These are phyloP conservation scores for Skeletonema menzelii DNA, from an alignment of 108 stramenopile genomes.

Conservation along the genomic window DNA sequence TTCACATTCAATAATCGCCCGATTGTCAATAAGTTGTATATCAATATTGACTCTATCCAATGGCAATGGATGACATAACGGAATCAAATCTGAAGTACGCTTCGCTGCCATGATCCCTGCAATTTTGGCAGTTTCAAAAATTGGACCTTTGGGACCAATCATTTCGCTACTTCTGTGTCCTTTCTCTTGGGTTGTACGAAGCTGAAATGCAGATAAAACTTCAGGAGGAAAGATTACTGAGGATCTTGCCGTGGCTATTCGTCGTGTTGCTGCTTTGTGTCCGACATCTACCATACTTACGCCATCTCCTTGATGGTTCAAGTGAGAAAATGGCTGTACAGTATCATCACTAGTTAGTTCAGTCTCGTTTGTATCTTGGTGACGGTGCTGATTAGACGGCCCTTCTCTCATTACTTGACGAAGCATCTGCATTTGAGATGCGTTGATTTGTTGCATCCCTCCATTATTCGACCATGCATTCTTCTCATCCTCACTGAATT, in stretches of 20 bases:
- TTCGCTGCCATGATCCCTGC: constrained; percentile 91
- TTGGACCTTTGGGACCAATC: constrained; percentile 85
- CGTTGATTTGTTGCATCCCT: constrained; percentile 2
- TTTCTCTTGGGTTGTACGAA: constrained; percentile 50
- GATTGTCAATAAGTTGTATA: constrained; percentile 51
- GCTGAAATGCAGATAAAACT: constrained; percentile 58
- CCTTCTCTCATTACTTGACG: constrained; percentile 16
- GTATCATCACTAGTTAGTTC: not conserved
- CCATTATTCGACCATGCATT: constrained; percentile 55
- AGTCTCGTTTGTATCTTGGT: not conserved
- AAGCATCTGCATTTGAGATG: constrained; percentile 24
- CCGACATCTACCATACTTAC: constrained; percentile 86
- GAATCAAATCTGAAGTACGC: constrained; percentile 84
- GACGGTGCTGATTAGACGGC: constrained; percentile 2
- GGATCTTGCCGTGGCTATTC: constrained; percentile 65
- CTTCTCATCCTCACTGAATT: constrained; percentile 67
- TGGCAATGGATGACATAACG: constrained; percentile 85
- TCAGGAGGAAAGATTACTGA: constrained; percentile 15
- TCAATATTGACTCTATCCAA: constrained; percentile 72
- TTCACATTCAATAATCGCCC: constrained; percentile 71
- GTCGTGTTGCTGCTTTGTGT: constrained; percentile 52
- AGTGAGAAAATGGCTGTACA: constrained; percentile 56
- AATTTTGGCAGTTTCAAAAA: constrained; percentile 79
- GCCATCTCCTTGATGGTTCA: constrained; percentile 45
- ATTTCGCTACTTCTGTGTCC: constrained; percentile 40